phyloP scores from a whole-genome alignment of 2,329 filamentous ascomycete genomes.

The Fusarium multiceps region DNA sequence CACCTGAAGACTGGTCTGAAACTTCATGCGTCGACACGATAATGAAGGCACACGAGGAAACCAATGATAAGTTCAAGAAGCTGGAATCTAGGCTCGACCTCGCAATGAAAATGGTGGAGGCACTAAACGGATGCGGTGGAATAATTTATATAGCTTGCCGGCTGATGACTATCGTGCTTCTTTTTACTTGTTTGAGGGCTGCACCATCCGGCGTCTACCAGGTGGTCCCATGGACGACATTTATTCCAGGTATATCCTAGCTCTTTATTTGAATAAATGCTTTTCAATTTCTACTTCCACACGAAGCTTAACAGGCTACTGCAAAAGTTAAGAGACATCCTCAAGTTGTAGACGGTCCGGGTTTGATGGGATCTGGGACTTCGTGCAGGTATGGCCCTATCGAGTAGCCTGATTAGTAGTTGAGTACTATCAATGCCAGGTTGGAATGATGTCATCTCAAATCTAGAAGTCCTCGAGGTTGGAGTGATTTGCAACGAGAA shows the following conservation, averaged over 20 bases:
- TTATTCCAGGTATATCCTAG: background rate
- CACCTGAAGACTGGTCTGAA: accelerated
- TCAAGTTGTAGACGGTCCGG: accelerated
- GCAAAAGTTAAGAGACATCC: too few relatives aligned
- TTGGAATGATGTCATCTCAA: accelerated
- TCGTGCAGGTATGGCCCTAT: accelerated
- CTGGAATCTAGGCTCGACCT: accelerated
- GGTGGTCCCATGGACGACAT: background rate
- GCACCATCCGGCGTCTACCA: background rate
- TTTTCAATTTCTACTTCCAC: too few relatives aligned
- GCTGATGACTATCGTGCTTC: background rate
- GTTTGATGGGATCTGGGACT: too few relatives aligned
- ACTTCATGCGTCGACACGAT: too few relatives aligned
- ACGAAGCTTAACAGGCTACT: too few relatives aligned
- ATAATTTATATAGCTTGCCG: background rate
- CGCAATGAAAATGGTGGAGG: accelerated
- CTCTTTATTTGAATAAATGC: too few relatives aligned
- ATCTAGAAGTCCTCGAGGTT: too few relatives aligned
- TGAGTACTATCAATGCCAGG: too few relatives aligned
- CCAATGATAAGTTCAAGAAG: accelerated
- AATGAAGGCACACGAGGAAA: too few relatives aligned
- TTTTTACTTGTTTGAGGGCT: background rate
- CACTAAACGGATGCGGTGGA: background rate
- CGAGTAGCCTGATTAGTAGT: too few relatives aligned
- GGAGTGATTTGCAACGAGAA: too few relatives aligned